phyloP scores from a whole-genome alignment of 257 asterid genomes.

The Nicotiana obtusifolia region DNA sequence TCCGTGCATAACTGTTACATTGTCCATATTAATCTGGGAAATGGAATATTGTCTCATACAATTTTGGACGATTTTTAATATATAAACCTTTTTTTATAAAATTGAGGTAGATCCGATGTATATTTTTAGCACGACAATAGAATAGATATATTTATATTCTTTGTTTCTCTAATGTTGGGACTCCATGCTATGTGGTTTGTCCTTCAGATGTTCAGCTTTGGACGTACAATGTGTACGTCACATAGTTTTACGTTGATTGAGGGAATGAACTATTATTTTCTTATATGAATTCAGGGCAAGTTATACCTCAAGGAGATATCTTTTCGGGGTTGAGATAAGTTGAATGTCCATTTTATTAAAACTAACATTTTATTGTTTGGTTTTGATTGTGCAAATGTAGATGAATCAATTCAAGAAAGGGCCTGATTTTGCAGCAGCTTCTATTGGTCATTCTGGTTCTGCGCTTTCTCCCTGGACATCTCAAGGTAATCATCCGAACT shows the following conservation, averaged over 20 bases:
- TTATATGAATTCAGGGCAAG: background rate
- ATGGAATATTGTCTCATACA: background rate
- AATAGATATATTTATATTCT: background rate
- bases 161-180: background rate
- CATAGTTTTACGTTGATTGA: too few relatives aligned
- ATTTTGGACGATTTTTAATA: background rate
- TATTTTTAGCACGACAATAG: background rate
- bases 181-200: background rate
- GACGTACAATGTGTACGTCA: too few relatives aligned
- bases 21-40: background rate
- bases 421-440: slow-evolving; percentile 62
- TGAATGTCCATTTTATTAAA: background rate
- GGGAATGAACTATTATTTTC: background rate
- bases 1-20: background rate
- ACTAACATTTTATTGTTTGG: background rate
- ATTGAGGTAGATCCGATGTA: background rate
- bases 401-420: slow-evolving; percentile 36
- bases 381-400: background rate
- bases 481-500: slow-evolving; percentile 33
- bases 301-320: fast-evolving
- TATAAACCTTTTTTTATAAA: background rate
- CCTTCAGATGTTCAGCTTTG: background rate
- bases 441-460: slow-evolving; percentile 53
- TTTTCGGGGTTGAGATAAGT: background rate
- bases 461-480: slow-evolving; percentile 79